These are phyloP conservation scores for Cutaneotrichosporon arboriforme DNA, from an alignment of 1,284 basidiomycete species.

Conservation along the genomic window DNA sequence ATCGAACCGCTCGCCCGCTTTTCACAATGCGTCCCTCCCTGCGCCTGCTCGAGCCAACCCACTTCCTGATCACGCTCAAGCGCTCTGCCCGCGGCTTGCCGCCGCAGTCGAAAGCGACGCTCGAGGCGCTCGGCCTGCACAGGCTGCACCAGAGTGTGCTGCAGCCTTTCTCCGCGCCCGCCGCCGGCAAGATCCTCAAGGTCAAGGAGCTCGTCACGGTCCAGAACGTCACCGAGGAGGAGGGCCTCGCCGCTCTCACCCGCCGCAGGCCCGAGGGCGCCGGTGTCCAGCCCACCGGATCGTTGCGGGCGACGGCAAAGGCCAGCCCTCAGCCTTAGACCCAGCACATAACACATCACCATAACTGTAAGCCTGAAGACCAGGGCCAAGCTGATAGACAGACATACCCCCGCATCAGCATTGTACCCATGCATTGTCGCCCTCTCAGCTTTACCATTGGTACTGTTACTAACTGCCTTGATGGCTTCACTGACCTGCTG, in stretches of 20 bases:
- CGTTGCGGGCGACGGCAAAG: neutral
- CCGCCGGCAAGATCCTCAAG: constrained; percentile 50
- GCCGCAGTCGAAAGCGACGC: constrained; percentile 40
- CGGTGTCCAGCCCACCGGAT: constrained; percentile 27
- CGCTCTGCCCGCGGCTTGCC: constrained; percentile 53
- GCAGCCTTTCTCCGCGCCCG: constrained; percentile 41
- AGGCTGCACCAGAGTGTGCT: constrained; percentile 50
- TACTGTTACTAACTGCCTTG: too few relatives aligned
- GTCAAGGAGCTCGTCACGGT: constrained; percentile 55
- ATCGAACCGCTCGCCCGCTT: neutral
- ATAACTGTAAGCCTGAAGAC: too few relatives aligned
- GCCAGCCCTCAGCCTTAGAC: neutral
- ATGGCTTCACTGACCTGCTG: too few relatives aligned
- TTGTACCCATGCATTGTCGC: constrained; percentile 3
- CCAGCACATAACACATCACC: too few relatives aligned
- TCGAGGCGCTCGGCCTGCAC: constrained; percentile 49
- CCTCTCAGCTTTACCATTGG: too few relatives aligned
- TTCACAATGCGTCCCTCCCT: constrained; percentile 14
- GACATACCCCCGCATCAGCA: constrained; percentile 2
- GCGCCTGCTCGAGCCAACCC: constrained; percentile 19
- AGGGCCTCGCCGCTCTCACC: constrained; percentile 22
- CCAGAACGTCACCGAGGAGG: constrained; percentile 47
- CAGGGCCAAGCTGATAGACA: neutral
- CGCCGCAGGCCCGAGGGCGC: constrained; percentile 35
- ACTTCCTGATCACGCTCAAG: constrained; percentile 52